These are phyloP conservation scores for Fusarium succisae DNA, from an alignment of 2,329 filamentous ascomycete species.

Conservation along the genomic window DNA sequence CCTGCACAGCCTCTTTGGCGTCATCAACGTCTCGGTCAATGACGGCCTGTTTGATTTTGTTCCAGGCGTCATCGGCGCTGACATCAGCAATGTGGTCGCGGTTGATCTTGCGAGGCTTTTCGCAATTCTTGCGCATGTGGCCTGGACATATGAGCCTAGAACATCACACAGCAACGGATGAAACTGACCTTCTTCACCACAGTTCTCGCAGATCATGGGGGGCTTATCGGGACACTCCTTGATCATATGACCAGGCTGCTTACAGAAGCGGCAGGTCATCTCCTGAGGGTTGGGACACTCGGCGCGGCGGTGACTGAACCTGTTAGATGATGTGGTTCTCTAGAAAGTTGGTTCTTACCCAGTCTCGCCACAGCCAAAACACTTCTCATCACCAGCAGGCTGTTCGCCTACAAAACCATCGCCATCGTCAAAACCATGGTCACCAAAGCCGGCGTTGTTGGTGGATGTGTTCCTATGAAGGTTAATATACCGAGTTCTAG, in stretches of 20 bases:
- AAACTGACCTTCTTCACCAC: conserved; percentile 64
- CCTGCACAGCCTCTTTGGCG: conserved; percentile 65
- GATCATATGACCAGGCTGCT: conserved; percentile 62
- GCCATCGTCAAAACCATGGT: conserved; percentile 1
- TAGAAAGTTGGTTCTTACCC: conserved; percentile 41
- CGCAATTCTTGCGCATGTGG: conserved; percentile 65
- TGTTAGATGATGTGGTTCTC: not conserved
- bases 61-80: conserved; percentile 66
- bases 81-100: conserved; percentile 60
- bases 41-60: conserved; percentile 61
- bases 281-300: conserved; percentile 49
- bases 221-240: conserved; percentile 71
- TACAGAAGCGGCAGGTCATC: conserved; percentile 56
- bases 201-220: conserved; percentile 67
- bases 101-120: conserved; percentile 67
- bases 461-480: not conserved
- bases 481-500: not conserved
- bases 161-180: not conserved
- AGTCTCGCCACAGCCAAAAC: conserved; percentile 50
- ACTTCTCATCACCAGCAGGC: conserved; percentile 33
- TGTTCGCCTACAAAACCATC: conserved; percentile 4
- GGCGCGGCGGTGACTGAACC: conserved; percentile 43
- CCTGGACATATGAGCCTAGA: conserved; percentile 51
- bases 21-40: conserved; percentile 68
- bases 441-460: not conserved